phyloP scores from a whole-genome alignment of 2,329 filamentous ascomycete genomes.

The Davidsoniella eucalypti region DNA sequence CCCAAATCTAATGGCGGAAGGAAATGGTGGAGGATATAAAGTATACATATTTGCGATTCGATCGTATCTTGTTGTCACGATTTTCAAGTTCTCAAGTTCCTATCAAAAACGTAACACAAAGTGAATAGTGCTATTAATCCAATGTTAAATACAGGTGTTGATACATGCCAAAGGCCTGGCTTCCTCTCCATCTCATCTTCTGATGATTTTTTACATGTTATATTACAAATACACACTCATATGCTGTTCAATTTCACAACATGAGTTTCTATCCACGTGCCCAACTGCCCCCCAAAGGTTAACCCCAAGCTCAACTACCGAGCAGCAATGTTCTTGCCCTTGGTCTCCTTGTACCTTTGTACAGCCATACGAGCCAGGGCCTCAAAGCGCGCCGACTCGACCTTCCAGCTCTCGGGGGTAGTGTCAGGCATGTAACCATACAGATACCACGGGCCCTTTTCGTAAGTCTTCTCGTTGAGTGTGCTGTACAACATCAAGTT shows the following conservation, averaged over 20 bases:
- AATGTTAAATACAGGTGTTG: constrained; percentile 12
- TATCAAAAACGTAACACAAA: no score
- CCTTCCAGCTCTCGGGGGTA: constrained; percentile 25
- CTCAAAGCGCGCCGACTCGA: constrained; percentile 5
- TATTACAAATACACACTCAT: constrained; percentile 13
- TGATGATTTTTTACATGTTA: constrained; percentile 6
- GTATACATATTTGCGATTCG: no score
- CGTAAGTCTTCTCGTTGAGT: constrained; percentile 29
- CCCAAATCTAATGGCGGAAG: no score
- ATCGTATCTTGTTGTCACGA: no score
- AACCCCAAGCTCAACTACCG: constrained; percentile 36
- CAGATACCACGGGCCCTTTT: constrained; percentile 40
- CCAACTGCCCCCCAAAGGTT: neutral
- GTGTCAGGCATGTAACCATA: constrained; percentile 47
- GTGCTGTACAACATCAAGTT: constrained; percentile 44
- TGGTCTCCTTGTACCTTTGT: constrained; percentile 20
- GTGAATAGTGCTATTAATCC: no score
- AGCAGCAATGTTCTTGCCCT: constrained; percentile 16
- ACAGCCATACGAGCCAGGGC: constrained; percentile 15
- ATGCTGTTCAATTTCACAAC: neutral
- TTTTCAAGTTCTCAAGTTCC: no score
- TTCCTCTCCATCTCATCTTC: constrained; percentile 1
- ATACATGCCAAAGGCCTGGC: constrained; percentile 11
- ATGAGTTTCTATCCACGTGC: neutral
- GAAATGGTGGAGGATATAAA: no score